These are phyloP conservation scores for Boletus rubroflammeus DNA, from an alignment of 768 basidiomycete species.

Conservation along the genomic window DNA sequence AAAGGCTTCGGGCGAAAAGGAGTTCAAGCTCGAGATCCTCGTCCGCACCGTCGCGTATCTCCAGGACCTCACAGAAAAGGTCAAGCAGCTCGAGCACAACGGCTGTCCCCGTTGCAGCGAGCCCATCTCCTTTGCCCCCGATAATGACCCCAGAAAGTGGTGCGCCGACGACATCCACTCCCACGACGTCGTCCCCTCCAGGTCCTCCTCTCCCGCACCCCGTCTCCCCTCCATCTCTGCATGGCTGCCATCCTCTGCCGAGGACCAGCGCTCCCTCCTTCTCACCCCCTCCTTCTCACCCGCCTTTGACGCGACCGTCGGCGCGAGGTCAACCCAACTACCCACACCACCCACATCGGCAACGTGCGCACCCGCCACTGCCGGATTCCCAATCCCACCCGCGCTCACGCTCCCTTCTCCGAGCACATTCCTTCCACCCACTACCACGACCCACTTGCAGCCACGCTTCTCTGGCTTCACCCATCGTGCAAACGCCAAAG, in stretches of 20 bases:
- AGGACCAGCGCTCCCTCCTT: slow-evolving; percentile 30
- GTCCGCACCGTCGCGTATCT: slow-evolving; percentile 79
- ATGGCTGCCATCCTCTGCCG: slow-evolving; percentile 46
- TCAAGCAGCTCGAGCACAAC: slow-evolving; percentile 41
- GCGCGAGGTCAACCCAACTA: slow-evolving; percentile 30
- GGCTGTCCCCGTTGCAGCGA: slow-evolving; percentile 24
- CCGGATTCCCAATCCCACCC: slow-evolving; percentile 36
- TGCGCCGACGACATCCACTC: background rate
- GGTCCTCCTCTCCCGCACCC: slow-evolving; percentile 3
- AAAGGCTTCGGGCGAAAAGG: slow-evolving; percentile 58
- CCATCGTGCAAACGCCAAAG: slow-evolving; percentile 15
- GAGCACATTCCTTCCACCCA: slow-evolving; percentile 17
- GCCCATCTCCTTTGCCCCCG: slow-evolving; percentile 11
- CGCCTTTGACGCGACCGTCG: slow-evolving; percentile 30
- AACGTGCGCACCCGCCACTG: slow-evolving; percentile 41
- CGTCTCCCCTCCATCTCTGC: slow-evolving; percentile 67
- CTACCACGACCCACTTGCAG: slow-evolving; percentile 10
- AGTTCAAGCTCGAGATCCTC: slow-evolving; percentile 91
- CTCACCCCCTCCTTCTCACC: slow-evolving; percentile 35
- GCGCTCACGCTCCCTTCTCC: slow-evolving; percentile 38
- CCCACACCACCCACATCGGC: slow-evolving; percentile 59
- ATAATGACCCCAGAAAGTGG: background rate
- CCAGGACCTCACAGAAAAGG: slow-evolving; percentile 60
- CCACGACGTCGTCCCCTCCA: background rate
- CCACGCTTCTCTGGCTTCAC: slow-evolving; percentile 23